Evolutionary conservation across 2,329 filamentous ascomycete species (phyloP), one percentile per base, ranked within the genome.

Genomic region (Aspergillus intermedius): DNA sequence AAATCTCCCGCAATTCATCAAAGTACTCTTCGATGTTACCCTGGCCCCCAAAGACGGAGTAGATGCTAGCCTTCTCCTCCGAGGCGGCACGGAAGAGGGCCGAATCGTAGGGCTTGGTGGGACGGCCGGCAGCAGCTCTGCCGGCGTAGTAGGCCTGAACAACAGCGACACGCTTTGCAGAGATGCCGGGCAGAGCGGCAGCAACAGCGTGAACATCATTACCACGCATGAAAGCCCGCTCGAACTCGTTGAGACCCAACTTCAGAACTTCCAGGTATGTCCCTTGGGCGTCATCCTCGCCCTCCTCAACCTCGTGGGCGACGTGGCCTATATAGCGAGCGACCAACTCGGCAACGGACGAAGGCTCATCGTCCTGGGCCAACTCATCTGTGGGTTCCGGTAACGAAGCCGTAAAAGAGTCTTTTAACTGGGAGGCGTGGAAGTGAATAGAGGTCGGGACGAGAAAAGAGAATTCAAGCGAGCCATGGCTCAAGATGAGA

Each of bases 11-110:
- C 54, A 98, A 81, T 75, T 98, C 93, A 59, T 98, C 91, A 63
- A 98, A 98, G 74, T 98, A 98, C 74, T 98, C 94, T 72, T 98
- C 91, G 55, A 98, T 97, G 71, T 98, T 98, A 60, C 93, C 93
- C 70, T 98, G 93, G 5, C 93, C 93, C 51, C 93, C 93, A 59
- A 97, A 95, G 53, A 98, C 90, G 56, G 85, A 91, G 75, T 95
- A 98, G 51, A 98, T 81, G 60, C 82, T 85, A 47, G 91, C 91
- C 48, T 84, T 83, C 53, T 82, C 85, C 54, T 96, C 91, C 42
- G 87, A 84, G 8, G 89, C 89, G 45, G 93, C 91, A 58, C 93
- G 82, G 65, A 96, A 82, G 42, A 98, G 80, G 32, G 93, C 94
- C 37, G 94, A 97, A 67, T 95, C 88, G 68, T 98, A 91, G 23